phyloP scores from a whole-genome alignment of 116 monocot genomes.

The Dioscorea cayenensis region DNA sequence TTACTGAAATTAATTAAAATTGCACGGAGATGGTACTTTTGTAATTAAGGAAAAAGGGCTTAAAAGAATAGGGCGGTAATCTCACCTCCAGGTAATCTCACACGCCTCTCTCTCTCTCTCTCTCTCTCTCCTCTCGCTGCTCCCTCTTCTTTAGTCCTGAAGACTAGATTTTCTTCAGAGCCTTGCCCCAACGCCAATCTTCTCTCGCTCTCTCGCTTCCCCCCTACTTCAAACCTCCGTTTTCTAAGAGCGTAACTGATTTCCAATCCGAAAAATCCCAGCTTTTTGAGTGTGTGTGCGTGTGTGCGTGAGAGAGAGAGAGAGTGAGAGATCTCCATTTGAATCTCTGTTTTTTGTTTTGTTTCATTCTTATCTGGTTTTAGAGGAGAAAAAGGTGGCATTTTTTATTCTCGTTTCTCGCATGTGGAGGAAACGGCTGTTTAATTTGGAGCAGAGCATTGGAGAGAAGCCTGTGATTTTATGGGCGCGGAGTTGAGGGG shows the following conservation, averaged over 20 bases:
- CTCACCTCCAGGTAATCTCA: neutral
- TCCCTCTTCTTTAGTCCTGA: neutral
- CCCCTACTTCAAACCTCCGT: neutral
- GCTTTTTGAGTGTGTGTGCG: neutral
- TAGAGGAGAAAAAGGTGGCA: neutral
- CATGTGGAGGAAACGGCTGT: neutral
- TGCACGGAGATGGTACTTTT: neutral
- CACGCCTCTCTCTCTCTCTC: neutral
- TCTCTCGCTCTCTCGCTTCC: neutral
- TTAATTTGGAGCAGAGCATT: neutral
- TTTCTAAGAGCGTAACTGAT: neutral
- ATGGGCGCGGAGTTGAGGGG: constrained; percentile 36
- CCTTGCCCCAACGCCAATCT: neutral
- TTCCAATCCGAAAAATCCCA: neutral
- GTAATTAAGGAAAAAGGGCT: neutral
- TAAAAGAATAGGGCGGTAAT: neutral
- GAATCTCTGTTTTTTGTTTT: neutral
- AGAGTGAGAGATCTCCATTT: too few species aligned
- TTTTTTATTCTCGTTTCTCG: neutral
- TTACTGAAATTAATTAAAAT: neutral
- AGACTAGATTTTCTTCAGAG: neutral
- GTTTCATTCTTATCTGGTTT: neutral
- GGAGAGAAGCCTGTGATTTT: constrained; percentile 22
- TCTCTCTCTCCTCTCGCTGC: neutral
- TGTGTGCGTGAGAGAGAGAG: too few species aligned